Percentiles rank a stretch among this genome's conserved stretches.
Conservation (phyloP, 495 filamentous ascomycete genomes). For the Pyronema domesticum region DNA sequence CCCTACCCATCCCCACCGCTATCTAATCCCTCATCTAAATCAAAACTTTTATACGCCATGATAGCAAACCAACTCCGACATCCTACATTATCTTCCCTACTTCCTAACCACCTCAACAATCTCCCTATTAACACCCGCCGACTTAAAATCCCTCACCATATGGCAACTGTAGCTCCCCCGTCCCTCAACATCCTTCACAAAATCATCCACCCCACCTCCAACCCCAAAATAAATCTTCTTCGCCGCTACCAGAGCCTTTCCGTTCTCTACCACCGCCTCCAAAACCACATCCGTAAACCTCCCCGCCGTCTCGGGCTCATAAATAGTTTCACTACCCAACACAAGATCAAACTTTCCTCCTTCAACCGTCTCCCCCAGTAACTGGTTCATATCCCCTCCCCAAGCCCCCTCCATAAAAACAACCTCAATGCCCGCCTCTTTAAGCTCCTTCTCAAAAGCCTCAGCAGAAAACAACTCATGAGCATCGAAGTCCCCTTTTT, state of each 20-base stretch:
- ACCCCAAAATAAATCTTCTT: slow-evolving; percentile 96
- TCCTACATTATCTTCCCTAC: no score
- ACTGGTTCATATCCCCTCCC: slow-evolving; percentile 47
- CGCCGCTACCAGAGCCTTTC: slow-evolving; percentile 61
- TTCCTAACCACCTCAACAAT: slow-evolving; percentile 15
- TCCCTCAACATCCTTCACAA: slow-evolving; percentile 49
- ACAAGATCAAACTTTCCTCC: slow-evolving; percentile 31
- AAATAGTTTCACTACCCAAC: slow-evolving; percentile 87
- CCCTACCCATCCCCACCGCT: no score
- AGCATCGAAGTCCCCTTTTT: background rate
- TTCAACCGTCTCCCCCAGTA: slow-evolving; percentile 28
- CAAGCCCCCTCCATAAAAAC: slow-evolving; percentile 71
- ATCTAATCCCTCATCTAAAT: no score
- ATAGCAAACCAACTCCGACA: no score
- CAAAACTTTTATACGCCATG: no score
- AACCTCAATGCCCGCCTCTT: slow-evolving; percentile 38
- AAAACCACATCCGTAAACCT: slow-evolving; percentile 61
- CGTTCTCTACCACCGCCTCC: slow-evolving; percentile 22
- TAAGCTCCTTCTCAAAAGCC: slow-evolving; percentile 44
- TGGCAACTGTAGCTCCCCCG: no score
- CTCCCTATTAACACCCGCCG: slow-evolving; percentile 15
- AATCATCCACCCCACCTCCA: slow-evolving; percentile 81
- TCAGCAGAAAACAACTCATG: slow-evolving; percentile 40
- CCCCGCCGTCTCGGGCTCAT: slow-evolving; percentile 56
- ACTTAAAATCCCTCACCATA: no score